Evolutionary conservation across 176 grass and related monocot genomes (phyloP), one percentile per base, ranked within the genome.

Genomic region (Olyra latifolia): DNA sequence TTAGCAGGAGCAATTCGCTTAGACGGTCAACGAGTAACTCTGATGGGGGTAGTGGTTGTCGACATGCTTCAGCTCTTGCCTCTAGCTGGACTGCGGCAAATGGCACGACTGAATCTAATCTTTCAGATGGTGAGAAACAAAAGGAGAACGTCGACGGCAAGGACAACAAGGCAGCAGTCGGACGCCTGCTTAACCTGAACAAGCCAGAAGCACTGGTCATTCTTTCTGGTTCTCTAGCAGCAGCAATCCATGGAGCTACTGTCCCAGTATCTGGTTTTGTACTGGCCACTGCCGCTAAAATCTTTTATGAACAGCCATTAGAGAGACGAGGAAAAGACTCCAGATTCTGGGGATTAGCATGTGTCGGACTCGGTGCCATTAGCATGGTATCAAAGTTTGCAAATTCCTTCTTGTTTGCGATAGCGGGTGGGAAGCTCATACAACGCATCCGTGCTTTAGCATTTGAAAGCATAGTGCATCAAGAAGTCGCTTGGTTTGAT

Each of bases 401-500:
- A 76, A 82, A 87, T 69, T 53, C 8, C 6, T 16, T 87, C 53
- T 53, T 87, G 19, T 97, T 97, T 66, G 88, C 78, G 57, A 73
- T 93, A 39, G 94, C 94, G 24, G 94, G 94, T 29, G 94, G 88
- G 28, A 97, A 91, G 81, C 84, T 97, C 17, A 80, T 91, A 47
- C 68, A 93, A 75, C 84, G 91, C 30, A 89, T 91, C 50, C 91
- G 91, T 42, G 69, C 86, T 80, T 70, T 89, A 43, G 82, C 91
- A 57, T 97, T 97, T 62, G 69, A 67, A 58, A 89, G 41, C 49
- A 77, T 93, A 11, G 78, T 91, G 30, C 81, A 84, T 77, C 91
- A 93, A 75, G 91, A 97, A 62, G 72, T 93, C 48, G 72, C 83
- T 77, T 93, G 94, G 94, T 97, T 97, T 80, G 94, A 97, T 53